phyloP scores from a whole-genome alignment of 768 basidiomycete species.

The Mycena epipterygia region DNA sequence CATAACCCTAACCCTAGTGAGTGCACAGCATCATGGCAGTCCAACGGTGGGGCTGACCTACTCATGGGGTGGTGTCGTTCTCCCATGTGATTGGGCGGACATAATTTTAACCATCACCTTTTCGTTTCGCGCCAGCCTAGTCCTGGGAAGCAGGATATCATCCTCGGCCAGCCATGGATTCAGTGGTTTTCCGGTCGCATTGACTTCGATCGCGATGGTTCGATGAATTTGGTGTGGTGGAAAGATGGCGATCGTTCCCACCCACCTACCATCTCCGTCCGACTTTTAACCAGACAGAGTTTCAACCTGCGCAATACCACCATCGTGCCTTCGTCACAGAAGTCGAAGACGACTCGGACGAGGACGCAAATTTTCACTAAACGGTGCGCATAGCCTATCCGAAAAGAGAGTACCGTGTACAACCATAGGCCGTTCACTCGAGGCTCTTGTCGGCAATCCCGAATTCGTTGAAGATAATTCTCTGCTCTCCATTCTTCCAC shows the following conservation, averaged over 20 bases:
- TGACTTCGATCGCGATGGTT: slow-evolving; percentile 25
- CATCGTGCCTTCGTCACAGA: neutral
- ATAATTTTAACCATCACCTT: slow-evolving; percentile 35
- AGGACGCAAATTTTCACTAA: slow-evolving; percentile 30
- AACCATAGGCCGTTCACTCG: slow-evolving; percentile 29
- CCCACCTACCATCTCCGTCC: slow-evolving; percentile 23
- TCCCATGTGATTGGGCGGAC: slow-evolving; percentile 19
- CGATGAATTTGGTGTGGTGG: slow-evolving; percentile 36
- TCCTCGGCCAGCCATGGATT: slow-evolving; percentile 43
- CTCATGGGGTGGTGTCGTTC: slow-evolving; percentile 17
- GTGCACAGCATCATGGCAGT: no score
- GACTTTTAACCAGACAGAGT: slow-evolving; percentile 21
- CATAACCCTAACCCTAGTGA: no score
- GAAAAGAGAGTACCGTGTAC: slow-evolving; percentile 1
- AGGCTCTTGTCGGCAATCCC: slow-evolving; percentile 24
- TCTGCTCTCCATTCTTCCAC: slow-evolving; percentile 24
- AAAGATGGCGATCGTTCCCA: slow-evolving; percentile 27
- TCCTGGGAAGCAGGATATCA: slow-evolving; percentile 29
- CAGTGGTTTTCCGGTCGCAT: slow-evolving; percentile 37
- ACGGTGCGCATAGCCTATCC: slow-evolving; percentile 25
- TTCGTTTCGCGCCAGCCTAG: slow-evolving; percentile 27
- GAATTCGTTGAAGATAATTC: slow-evolving; percentile 9
- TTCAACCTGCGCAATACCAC: neutral
- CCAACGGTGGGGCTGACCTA: slow-evolving; percentile 2
- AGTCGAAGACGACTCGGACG: neutral